Base-by-base conservation (phyloP, 1,284 basidiomycete genomes). In the Sanguinoderma infundibulare region DNA sequence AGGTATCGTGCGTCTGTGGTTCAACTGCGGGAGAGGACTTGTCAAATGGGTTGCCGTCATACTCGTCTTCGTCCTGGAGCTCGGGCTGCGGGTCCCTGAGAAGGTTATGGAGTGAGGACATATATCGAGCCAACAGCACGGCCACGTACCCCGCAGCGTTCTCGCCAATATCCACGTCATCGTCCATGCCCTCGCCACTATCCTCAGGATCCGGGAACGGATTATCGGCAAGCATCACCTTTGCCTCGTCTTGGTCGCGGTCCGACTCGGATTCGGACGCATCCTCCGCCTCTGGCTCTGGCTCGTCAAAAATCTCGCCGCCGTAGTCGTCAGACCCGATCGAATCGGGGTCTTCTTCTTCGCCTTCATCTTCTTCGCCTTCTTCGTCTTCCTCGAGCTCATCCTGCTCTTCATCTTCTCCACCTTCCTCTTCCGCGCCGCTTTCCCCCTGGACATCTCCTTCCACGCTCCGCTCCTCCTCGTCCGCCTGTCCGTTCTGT, bases 261-360 rank as follows among this genome's bases (percentile, higher is more conserved):
- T 55, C 53, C 10, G 51, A 51, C 14, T 47, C 57, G 5, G 42
- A 35, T 14, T 20, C 17, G 6, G 39, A 44, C n/a, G 3, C 26
- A 10, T 53, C 32, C 7, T 44, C 55, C 5, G 5, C 38, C 24
- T 53, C 39, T 3, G 14, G 42, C 15, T 39, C 30, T 1, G 56
- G 42, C 17, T 47, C 17, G 4, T 54, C 57, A 39, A 64, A 63
- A 34, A 66, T 62, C 34, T 67, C 64, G 12, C 60, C 59, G 6
- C 32, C 32, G 49, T 65, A 61, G 28, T 65, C 68, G 4, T 66
- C 64, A 1, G 59, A 55, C 5, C 58, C 62, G 6, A 55, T 42
- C 28, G 58, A 55, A 5, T 39, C 56, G 20, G 1, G 14, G 12
- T 53, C 32, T 26, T 61, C 62, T 6, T 61, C 59, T 26, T 49